phyloP scores from a whole-genome alignment of 2,329 filamentous ascomycete species.

The Colletotrichum shisoi region DNA sequence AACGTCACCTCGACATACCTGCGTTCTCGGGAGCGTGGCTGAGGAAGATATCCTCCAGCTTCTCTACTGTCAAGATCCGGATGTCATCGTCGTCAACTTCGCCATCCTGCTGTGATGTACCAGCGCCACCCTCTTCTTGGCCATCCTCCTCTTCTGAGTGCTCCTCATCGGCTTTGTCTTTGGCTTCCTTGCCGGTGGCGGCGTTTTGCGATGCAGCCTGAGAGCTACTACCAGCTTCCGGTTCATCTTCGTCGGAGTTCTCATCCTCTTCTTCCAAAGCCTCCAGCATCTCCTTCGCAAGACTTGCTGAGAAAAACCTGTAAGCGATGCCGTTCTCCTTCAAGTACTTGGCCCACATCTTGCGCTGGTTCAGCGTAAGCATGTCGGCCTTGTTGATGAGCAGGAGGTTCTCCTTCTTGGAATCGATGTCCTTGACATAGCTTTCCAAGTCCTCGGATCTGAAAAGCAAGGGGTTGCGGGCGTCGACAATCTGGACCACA shows the following conservation, averaged over 20 bases:
- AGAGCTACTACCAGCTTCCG: constrained; percentile 44
- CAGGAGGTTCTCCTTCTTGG: constrained; percentile 86
- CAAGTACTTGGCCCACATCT: constrained; percentile 86
- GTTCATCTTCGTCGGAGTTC: constrained; percentile 44
- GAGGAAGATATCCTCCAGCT: constrained; percentile 88
- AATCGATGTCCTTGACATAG: constrained; percentile 92
- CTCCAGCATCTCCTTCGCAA: constrained; percentile 91
- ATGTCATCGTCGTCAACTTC: constrained; percentile 66
- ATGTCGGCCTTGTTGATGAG: constrained; percentile 99
- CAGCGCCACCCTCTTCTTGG: constrained; percentile 50
- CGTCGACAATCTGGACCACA: constrained; percentile 97
- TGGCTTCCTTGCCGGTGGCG: constrained; percentile 54
- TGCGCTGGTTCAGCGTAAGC: constrained; percentile 88
- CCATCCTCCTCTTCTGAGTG: constrained; percentile 39
- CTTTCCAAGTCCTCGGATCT: constrained; percentile 90
- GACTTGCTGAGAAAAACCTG: constrained; percentile 92
- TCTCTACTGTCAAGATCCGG: constrained; percentile 88
- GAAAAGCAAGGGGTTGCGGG: constrained; percentile 91
- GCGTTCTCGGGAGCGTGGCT: constrained; percentile 67
- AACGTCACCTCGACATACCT: constrained; percentile 51
- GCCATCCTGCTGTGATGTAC: constrained; percentile 46
- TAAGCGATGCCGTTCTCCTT: constrained; percentile 82
- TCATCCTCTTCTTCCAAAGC: constrained; percentile 61
- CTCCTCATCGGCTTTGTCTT: constrained; percentile 55
- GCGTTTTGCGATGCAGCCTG: constrained; percentile 35